Evolutionary conservation across 2,329 filamentous ascomycete species (phyloP), one percentile per base, ranked within the genome.

Genomic region (Mariannaea elegans): DNA sequence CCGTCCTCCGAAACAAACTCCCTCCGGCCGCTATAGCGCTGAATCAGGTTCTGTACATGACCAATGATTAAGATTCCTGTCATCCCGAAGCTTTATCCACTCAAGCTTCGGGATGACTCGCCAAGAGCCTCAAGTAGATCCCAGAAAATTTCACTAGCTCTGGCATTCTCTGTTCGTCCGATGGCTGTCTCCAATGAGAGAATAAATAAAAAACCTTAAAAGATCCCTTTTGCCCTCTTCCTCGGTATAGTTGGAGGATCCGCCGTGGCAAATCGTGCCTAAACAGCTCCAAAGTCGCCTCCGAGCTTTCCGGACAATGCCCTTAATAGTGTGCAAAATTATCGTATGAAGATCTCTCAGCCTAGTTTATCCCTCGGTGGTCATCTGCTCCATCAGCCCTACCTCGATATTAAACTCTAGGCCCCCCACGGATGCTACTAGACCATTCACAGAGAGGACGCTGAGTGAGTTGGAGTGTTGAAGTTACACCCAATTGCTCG

Each of bases 311-410:
- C 56, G 56, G 45, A 18, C 21, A 36, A 38, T 39, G 29, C 29
- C 38, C 38, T 44, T 53, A 24, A 44, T 27, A n/a, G 32, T 16
- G 18, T 8, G 31, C 21, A 52, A 27, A 38, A 44, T 14, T 21
- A 16, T 16, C 16, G 19, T n/a, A 41, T 39, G 48, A 7, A 23
- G 44, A 38, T 49, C 49, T 32, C 31, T 32, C 23, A 38, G 45
- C 51, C 51, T 16, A 45, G 41, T 18, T 13, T 38, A 45, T 16
- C n/a, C 46, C 39, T 24, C 18, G 27, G 2, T 19, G 49, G 38
- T 59, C 56, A 59, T 38, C 45, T 54, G 56, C 50, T 38, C 21
- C 10, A 38, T 54, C 50, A 59, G 56, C 56, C 56, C 50, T 59
- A 54, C 31, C 50, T 48, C 38, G 50, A 49, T 39, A 27, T 44